Base-by-base conservation (phyloP, 305 asterid genomes). In the Coffea humblotiana region DNA sequence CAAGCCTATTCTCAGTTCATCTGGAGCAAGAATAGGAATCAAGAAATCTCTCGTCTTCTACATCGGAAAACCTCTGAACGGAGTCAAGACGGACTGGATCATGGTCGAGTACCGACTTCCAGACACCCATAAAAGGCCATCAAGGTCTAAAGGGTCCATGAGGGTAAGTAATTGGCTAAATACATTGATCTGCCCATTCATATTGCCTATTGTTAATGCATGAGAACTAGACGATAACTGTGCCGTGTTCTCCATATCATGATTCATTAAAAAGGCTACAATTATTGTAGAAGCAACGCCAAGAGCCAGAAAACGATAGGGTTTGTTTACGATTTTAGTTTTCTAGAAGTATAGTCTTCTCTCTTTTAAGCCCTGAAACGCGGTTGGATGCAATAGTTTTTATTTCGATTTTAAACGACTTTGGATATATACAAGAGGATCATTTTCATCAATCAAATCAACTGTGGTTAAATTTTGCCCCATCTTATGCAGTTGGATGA, bases 91-190 rank as follows among this genome's bases (percentile, higher is more conserved):
- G 49, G 88, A 84, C n/a, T 90, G 94, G 96, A 77, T 84, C 80
- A 90, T 90, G 94, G 85, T 85, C 0, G 93, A 91, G 86, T 91
- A 88, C 56, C 82, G 93, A 29, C 84, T 91, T 2, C 90, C 90
- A 3, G 85, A 79, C 19, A 79, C 83, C 27, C 40, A 83, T 3
- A 72, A 76, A 71, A 80, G 81, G 23, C 86, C 92, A 8, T 79
- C 80, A 13, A 81, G 83, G 37, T 81, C 88, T 47, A 86, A 75
- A 47, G 85, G 89, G 3, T 88, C 93, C 80, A 91, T 90, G 96
- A 83, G 92, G 79, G 96, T 91, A 80, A 80, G 89, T 83, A 27
- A 3, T 32, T 40, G 73, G 19, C 23, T 29, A 14, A 6, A 18
- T 18, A 3, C 27, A 63, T 63, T 5, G 2, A 63, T 63, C 6